A percentile compares a stretch with the other conserved stretches of the same genome.
phyloP scores from a whole-genome alignment of 257 asterid genomes.

The Vinca minor region DNA sequence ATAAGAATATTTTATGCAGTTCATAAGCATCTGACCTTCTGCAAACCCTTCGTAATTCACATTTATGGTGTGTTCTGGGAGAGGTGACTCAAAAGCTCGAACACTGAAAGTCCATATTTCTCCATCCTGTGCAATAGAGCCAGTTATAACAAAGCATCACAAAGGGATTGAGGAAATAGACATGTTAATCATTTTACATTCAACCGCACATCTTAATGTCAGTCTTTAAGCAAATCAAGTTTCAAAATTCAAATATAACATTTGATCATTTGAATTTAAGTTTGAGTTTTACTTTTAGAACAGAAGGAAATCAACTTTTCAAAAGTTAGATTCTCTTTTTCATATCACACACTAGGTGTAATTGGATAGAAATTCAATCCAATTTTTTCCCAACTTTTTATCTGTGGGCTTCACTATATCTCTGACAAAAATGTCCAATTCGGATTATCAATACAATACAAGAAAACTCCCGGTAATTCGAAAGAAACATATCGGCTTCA shows the following conservation, averaged over 20 bases:
- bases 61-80: constrained; percentile 68
- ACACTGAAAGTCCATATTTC: constrained; percentile 97
- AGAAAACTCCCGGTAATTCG: background rate
- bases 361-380: too few species aligned
- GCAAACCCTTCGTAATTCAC: constrained; percentile 94
- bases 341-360: background rate
- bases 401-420: too few species aligned
- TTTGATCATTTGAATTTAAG: constrained; percentile 1
- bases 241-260: background rate
- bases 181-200: too few species aligned
- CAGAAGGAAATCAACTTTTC: background rate
- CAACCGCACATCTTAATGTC: background rate
- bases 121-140: constrained; percentile 66
- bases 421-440: too few species aligned
- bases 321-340: background rate
- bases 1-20: background rate
- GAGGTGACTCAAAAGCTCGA: constrained; percentile 65
- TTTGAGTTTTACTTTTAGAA: background rate
- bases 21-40: constrained; percentile 51
- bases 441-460: too few species aligned
- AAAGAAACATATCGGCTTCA: background rate
- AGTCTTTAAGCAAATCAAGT: background rate
- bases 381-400: too few species aligned
- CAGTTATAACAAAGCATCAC: constrained; percentile 2
- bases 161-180: background rate